A percentile compares a stretch with the other conserved stretches of the same genome.
phyloP scores from a whole-genome alignment of 73 alveolate genomes.

The Blepharisma japonicum region DNA sequence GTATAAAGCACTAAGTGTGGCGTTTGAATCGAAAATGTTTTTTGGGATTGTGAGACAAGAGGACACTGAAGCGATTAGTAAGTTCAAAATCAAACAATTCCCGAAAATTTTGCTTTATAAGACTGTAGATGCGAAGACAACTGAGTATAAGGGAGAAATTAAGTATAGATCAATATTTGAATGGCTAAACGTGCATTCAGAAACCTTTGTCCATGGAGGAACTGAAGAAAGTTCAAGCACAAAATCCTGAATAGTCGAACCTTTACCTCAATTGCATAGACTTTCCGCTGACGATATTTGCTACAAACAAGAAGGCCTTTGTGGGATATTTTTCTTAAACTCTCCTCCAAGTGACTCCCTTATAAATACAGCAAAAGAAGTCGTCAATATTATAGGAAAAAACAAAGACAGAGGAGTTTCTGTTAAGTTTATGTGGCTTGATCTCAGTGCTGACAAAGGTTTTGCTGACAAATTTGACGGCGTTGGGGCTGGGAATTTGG shows the following conservation, averaged over 20 bases:
- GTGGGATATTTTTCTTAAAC: constrained; percentile 40
- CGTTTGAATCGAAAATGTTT: constrained; percentile 81
- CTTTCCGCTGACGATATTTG: constrained; percentile 91
- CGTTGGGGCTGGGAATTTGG: neutral
- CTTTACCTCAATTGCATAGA: constrained; percentile 79
- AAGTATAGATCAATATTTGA: constrained; percentile 75
- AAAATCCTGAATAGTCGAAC: constrained; percentile 88
- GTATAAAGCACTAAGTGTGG: constrained; percentile 82
- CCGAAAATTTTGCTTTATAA: constrained; percentile 81
- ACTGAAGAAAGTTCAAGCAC: constrained; percentile 76
- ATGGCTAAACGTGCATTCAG: constrained; percentile 89
- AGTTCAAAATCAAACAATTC: constrained; percentile 82
- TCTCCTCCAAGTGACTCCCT: constrained; percentile 30
- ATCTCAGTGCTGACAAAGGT: neutral
- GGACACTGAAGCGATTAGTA: constrained; percentile 75
- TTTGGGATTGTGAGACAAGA: constrained; percentile 88
- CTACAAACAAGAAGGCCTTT: constrained; percentile 59
- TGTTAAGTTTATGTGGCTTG: constrained; percentile 27
- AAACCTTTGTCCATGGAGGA: constrained; percentile 93
- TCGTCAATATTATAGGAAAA: constrained; percentile 21
- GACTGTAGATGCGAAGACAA: constrained; percentile 76
- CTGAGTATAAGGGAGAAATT: constrained; percentile 85
- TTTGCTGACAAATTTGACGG: constrained; percentile 14
- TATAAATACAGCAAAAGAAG: constrained; percentile 29
- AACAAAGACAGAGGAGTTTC: constrained; percentile 48